Percentiles rank a stretch among this genome's conserved stretches.
These are phyloP conservation scores for Zoysia pacifica DNA, from an alignment of 176 grass and related monocot genomes.

Conservation along the genomic window DNA sequence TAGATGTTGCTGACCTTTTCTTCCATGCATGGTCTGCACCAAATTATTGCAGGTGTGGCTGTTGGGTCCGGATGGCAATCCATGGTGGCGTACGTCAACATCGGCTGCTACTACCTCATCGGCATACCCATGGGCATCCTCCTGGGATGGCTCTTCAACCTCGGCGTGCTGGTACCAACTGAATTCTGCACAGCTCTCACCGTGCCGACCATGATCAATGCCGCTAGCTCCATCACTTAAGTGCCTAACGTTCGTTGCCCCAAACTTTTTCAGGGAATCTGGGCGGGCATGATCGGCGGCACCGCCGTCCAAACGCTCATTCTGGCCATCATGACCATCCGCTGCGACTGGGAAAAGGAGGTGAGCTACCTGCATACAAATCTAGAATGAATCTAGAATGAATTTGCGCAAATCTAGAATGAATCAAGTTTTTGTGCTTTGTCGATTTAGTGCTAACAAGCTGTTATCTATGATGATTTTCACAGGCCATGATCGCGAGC, in stretches of 20 bases:
- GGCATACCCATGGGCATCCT: constrained; percentile 79
- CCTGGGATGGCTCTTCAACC: constrained; percentile 79
- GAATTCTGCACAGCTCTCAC: background rate
- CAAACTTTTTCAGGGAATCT: constrained; percentile 62
- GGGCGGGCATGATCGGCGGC: constrained; percentile 91
- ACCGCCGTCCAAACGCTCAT: constrained; percentile 86
- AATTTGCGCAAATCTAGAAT: background rate
- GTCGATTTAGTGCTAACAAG: background rate
- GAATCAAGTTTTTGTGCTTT: background rate
- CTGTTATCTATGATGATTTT: background rate
- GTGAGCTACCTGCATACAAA: background rate
- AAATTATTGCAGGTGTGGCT: constrained; percentile 64
- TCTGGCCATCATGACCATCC: constrained; percentile 63
- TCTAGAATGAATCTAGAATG: background rate
- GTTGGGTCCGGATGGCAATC: constrained; percentile 92
- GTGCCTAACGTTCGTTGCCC: background rate
- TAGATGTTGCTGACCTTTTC: background rate
- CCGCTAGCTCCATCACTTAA: background rate
- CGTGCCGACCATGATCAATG: background rate
- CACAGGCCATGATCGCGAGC: constrained; percentile 68
- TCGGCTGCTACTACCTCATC: constrained; percentile 82
- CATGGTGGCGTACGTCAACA: constrained; percentile 87
- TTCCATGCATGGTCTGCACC: background rate
- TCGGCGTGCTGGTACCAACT: constrained; percentile 72
- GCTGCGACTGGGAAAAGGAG: constrained; percentile 91